Base-by-base conservation (phyloP, 2,329 filamentous ascomycete species). In the Ilyonectria mors-panacis region DNA sequence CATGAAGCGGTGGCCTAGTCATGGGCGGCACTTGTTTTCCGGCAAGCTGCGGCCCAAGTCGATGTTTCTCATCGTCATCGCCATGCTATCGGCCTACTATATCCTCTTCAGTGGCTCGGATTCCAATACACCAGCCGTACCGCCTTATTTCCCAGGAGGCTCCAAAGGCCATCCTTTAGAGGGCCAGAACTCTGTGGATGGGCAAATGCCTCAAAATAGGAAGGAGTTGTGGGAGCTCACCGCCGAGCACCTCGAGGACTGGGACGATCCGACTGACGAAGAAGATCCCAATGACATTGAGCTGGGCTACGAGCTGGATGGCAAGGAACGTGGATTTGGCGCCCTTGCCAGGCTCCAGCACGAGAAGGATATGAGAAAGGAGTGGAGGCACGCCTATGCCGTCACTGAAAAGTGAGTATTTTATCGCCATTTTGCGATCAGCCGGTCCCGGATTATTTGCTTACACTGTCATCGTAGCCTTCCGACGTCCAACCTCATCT, bases 401-500 rank as follows among this genome's bases (percentile, higher is more conserved):
- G 78, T 80, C 23, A 82, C 81, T 21, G 77, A 79, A 37, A 78
- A 82, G 82, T 84, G 79, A 76, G 83, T 80, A 21, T 57, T 63
- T 19, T 19, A 37, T 35, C 28, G n/a, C 50, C 4, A 10, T 7
- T 7, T 10, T n/a, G 17, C 48, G 17, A 37, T 33, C n/a, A 9
- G 2, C 19, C 30, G 15, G n/a, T n/a, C 12, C 30, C 76, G 63
- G 10, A 19, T n/a, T 12, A 12, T 6, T 47, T 60, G 2, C 30
- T 35, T 26, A 28, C 37, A 13, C 45, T 63, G 45, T 72, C 55
- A n/a, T 5, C 51, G 67, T 70, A 87, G 84, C 42, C 74, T 83
- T 66, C 79, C 82, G 17, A 81, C 81, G 26, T 85, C 85, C 15
- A 85, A 87, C 63, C 82, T 84, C 9, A 83, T 90, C n/a, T 90